These are phyloP conservation scores for Stevia rebaudiana DNA, from an alignment of 140 eudicot species.

Conservation along the genomic window DNA sequence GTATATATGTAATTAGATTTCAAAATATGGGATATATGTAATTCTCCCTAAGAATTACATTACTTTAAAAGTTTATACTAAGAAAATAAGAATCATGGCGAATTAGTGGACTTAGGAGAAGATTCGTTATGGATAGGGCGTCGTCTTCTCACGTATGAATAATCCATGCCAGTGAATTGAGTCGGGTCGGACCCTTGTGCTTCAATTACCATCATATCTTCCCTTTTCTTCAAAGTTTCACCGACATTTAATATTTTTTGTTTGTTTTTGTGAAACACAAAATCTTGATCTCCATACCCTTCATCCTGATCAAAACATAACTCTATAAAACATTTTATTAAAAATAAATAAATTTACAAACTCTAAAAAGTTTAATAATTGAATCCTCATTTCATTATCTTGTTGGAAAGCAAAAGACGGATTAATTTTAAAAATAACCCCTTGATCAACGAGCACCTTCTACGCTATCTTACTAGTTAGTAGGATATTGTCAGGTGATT, in stretches of 20 bases:
- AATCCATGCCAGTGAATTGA: constrained; percentile 39
- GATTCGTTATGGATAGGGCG: constrained; percentile 50
- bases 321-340: too few relatives aligned
- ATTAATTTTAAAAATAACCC: too few relatives aligned
- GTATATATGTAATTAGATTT: too few relatives aligned
- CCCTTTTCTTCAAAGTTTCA: constrained; percentile 20
- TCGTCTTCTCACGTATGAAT: constrained; percentile 41
- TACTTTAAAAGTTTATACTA: background rate
- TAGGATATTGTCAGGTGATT: too few relatives aligned
- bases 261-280: constrained; percentile 19
- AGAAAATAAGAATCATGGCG: constrained; percentile 19
- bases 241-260: constrained; percentile 26
- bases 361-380: too few relatives aligned
- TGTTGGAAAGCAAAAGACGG: too few relatives aligned
- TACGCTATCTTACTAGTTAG: too few relatives aligned
- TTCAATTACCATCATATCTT: constrained; percentile 10
- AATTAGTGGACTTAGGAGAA: constrained; percentile 14
- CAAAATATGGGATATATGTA: too few relatives aligned
- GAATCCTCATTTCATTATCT: too few relatives aligned
- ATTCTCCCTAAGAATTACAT: background rate
- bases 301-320: constrained; percentile 25
- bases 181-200: constrained; percentile 31
- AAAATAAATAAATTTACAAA: too few relatives aligned
- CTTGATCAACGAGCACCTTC: too few relatives aligned
- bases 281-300: constrained; percentile 27